Evolutionary conservation across 352 stramenopile species (phyloP).

Genomic region (Globisporangium parvum): DNA sequence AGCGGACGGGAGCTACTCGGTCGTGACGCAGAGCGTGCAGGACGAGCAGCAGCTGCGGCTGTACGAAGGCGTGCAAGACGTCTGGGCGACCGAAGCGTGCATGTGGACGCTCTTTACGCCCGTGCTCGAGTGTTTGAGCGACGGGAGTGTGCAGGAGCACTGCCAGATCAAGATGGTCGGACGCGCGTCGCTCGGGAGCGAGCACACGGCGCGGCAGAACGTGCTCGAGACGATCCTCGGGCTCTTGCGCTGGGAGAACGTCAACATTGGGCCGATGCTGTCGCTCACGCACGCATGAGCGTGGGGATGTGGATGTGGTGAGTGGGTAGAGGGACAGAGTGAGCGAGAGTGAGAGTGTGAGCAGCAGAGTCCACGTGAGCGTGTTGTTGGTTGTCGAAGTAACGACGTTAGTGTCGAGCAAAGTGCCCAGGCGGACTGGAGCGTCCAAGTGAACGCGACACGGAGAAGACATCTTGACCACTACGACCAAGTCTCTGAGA

Average conservation of each 20-base stretch:
- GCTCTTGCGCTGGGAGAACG: slow-evolving; percentile 47
- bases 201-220: slow-evolving; percentile 5
- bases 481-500: too few species aligned
- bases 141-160: slow-evolving; percentile 19
- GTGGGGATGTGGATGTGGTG: background rate
- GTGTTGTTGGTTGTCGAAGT: too few species aligned
- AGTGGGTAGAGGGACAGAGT: too few species aligned
- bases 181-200: slow-evolving; percentile 20
- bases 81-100: slow-evolving; percentile 19
- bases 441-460: too few species aligned
- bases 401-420: too few species aligned
- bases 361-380: too few species aligned
- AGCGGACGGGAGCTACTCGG: background rate
- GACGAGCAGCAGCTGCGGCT: slow-evolving; percentile 17
- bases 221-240: slow-evolving; percentile 56
- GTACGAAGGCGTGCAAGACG: background rate
- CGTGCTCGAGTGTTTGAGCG: slow-evolving; percentile 11
- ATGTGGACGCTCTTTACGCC: slow-evolving; percentile 36
- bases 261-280: slow-evolving; percentile 34
- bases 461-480: too few species aligned
- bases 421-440: too few species aligned
- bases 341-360: too few species aligned
- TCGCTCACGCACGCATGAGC: slow-evolving; percentile 15
- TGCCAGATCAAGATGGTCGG: slow-evolving; percentile 34
- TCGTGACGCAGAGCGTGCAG: background rate